These are phyloP conservation scores for Vickermania ingenoplastis DNA, from an alignment of 208 protist species.

Conservation along the genomic window DNA sequence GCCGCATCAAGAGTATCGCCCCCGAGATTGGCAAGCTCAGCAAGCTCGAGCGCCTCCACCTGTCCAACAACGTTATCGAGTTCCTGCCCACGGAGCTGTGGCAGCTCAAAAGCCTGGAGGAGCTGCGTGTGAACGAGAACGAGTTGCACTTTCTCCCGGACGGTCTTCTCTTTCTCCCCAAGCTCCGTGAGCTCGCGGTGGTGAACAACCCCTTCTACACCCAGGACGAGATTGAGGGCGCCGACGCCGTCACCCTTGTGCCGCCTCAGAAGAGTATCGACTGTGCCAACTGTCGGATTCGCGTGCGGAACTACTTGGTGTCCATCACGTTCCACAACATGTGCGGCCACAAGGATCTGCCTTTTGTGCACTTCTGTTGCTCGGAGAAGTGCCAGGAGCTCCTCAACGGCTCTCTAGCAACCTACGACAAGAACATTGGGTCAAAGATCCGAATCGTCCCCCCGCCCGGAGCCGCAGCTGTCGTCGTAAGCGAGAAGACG, in stretches of 20 bases:
- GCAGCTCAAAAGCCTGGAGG: conserved; percentile 57
- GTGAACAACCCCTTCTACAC: conserved; percentile 69
- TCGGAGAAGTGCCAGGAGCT: conserved; percentile 44
- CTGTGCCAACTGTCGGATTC: conserved; percentile 68
- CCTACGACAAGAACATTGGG: conserved; percentile 21
- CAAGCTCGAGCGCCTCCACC: conserved; percentile 46
- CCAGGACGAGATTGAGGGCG: conserved; percentile 30
- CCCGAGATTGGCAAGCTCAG: conserved; percentile 37
- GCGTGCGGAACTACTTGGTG: conserved; percentile 37
- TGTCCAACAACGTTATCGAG: conserved; percentile 55
- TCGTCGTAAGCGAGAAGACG: too few relatives aligned
- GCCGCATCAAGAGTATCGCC: conserved; percentile 29
- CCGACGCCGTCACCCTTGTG: conserved; percentile 31
- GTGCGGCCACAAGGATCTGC: conserved; percentile 16
- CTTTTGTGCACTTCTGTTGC: conserved; percentile 67
- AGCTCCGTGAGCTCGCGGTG: conserved; percentile 34
- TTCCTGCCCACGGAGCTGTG: conserved; percentile 55
- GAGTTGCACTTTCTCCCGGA: conserved; percentile 50
- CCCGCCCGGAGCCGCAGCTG: conserved; percentile 4
- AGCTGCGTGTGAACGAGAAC: conserved; percentile 58
- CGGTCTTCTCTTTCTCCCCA: conserved; percentile 65
- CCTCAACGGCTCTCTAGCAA: conserved; percentile 30
- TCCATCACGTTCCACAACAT: conserved; percentile 55
- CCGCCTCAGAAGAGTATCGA: conserved; percentile 39
- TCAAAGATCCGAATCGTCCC: neutral